Conservation (phyloP, 306 rosid species). For the Prunus campanulata region DNA sequence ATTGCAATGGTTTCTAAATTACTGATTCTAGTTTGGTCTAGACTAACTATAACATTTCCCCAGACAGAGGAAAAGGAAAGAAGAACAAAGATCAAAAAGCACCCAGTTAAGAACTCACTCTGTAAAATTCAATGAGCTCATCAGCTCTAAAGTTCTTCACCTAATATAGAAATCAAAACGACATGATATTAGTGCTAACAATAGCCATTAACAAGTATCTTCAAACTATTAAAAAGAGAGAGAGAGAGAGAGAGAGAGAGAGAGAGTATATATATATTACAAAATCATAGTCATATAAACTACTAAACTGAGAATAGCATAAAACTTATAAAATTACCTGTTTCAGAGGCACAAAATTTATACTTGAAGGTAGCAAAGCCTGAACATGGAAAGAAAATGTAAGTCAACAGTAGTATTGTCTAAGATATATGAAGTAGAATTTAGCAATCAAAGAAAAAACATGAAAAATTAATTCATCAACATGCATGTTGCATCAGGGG, state of each 20-base stretch:
- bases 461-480: neutral
- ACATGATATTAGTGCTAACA: conserved; percentile 12
- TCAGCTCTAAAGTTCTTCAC: conserved; percentile 76
- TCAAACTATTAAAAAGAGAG: neutral
- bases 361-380: conserved; percentile 83
- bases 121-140: conserved; percentile 88
- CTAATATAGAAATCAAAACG: conserved; percentile 31
- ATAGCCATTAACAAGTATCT: neutral
- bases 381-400: conserved; percentile 37
- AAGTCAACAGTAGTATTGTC: conserved; percentile 8
- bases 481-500: neutral
- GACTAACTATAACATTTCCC: neutral
- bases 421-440: neutral
- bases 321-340: conserved; percentile 50
- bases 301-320: neutral
- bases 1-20: neutral
- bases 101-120: conserved; percentile 51
- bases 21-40: neutral
- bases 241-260: too few species aligned
- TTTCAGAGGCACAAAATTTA: conserved; percentile 76
- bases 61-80: neutral
- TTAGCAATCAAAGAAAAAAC: neutral
- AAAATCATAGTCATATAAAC: neutral
- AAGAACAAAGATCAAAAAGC: neutral
- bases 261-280: neutral